Evolutionary conservation across 495 filamentous ascomycete genomes (phyloP), one percentile per base, ranked within the genome.

Genomic region (Mytilinidion resinicola): DNA sequence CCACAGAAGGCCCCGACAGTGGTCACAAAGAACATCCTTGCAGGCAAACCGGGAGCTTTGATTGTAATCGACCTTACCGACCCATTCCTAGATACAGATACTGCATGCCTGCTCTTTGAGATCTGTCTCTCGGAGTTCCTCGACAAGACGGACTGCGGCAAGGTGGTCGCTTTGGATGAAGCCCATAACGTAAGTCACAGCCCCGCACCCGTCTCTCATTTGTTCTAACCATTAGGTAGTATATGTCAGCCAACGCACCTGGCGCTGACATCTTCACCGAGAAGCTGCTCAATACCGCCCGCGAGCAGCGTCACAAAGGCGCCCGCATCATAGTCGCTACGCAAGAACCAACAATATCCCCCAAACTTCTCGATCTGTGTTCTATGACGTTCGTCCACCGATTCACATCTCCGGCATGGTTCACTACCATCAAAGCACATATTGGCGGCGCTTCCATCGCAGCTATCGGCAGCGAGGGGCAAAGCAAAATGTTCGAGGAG

Each of bases 41-140:
- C 68, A 1, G 68, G 66, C 12, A 55, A 75, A 43, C 71, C 80
- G 4, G 82, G 84, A 12, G 72, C 70, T 7, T 70, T 91, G 11
- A 89, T 86, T 0, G 87, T 92, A 51, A 77, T 91, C 35, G 87
- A 92, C 61, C 75, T 92, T 7, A 86, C 80, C 0, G 88, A 86
- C 65, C 86, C 86, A 0, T 91, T 84, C 67, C 76, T 90, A 10
- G 80, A 84, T 0, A 71, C 84, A 1, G 78, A 82, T 35, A 80
- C 77, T 44, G 88, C 86, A 0, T 91, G 87, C 57, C 73, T 77
- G 0, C 69, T 90, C 0, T 90, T 90, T 67, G 82, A 87, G 56
- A 85, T 90, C 38, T 84, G 79, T 9, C 52, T 64, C 8, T 15
- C 35, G 20, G 47, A 19, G 7, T 64, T 56, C 19, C 39, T 64